Conservation (phyloP, 495 filamentous ascomycete genomes). For the Trichoderma gamsii region DNA sequence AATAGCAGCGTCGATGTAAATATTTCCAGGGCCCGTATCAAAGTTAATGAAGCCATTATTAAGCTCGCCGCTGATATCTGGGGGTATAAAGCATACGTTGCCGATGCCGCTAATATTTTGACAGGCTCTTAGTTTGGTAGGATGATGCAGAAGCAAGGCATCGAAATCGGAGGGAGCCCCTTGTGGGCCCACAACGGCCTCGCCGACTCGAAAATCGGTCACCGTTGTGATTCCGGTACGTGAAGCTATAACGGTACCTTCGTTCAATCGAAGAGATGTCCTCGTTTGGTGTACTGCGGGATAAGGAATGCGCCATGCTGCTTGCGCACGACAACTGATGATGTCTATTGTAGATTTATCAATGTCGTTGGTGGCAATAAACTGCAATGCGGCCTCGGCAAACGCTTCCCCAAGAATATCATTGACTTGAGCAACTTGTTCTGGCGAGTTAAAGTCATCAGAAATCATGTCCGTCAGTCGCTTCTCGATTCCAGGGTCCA, state of each 20-base stretch:
- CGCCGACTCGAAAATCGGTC: slow-evolving; percentile 40
- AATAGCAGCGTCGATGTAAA: slow-evolving; percentile 41
- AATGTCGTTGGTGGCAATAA: slow-evolving; percentile 38
- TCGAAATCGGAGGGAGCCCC: slow-evolving; percentile 46
- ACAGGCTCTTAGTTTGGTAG: slow-evolving; percentile 49
- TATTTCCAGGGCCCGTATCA: slow-evolving; percentile 45
- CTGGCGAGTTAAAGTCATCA: slow-evolving; percentile 44
- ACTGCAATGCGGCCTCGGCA: slow-evolving; percentile 42
- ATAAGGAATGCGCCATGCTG: slow-evolving; percentile 52
- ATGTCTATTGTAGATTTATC: slow-evolving; percentile 45
- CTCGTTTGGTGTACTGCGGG: slow-evolving; percentile 42
- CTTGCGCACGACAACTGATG: slow-evolving; percentile 52
- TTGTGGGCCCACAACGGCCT: slow-evolving; percentile 40
- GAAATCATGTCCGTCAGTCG: slow-evolving; percentile 50
- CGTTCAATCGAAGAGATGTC: slow-evolving; percentile 43
- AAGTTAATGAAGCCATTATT: slow-evolving; percentile 44
- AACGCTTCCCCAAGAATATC: slow-evolving; percentile 48
- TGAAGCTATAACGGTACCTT: slow-evolving; percentile 36
- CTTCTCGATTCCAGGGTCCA: slow-evolving; percentile 48
- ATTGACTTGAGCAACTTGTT: slow-evolving; percentile 47
- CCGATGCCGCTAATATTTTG: slow-evolving; percentile 57
- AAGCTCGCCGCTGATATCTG: slow-evolving; percentile 44
- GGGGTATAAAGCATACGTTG: slow-evolving; percentile 55
- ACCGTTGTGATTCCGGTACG: slow-evolving; percentile 38
- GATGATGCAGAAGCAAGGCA: slow-evolving; percentile 48